Base-by-base conservation (phyloP, 352 stramenopile genomes). In the Phytophthora citrophthora region DNA sequence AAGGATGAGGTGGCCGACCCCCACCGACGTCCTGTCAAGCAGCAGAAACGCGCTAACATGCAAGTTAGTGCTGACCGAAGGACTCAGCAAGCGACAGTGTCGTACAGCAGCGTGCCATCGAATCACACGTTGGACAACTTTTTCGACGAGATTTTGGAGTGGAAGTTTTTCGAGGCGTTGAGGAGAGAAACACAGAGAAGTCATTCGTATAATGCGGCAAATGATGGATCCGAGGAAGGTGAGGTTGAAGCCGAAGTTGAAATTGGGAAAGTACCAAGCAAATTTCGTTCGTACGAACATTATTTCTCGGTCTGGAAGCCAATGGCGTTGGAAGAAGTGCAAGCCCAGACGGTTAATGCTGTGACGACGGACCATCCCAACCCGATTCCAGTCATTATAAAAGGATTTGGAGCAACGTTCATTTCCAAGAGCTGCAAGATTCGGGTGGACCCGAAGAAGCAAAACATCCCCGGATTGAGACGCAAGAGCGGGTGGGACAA, bases 291-390 rank as follows among this genome's bases (percentile, higher is more conserved):
- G 41, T 95, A 95, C 40, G 81, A 93, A 12, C 86, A 96, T 53
- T 97, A 97, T 43, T 96, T 95, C 52, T 89, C 79, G 3, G 86
- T 97, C 18, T 97, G 89, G 89, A 90, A 94, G 59, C 89, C 88
- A 3, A 67, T 97, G 13, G 83, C 86, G 13, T 63, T 96, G 1
- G 70, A 95, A 63, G 89, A 97, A 90, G 83, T 97, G n/a, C 82
- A 95, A 54, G 89, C 88, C 3, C 87, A 97, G 50, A 88, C 86
- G 15, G 71, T 95, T 12, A 95, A 93, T 64, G 81, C 69, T 34
- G 70, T 96, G 24, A 81, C 75, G n/a, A 87, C 88, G 4, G 86
- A 94, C 20, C 60, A 77, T 7, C 83, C 85, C 3, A 61, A 34
- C 1, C 50, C 86, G 3, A 74, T 91, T 9, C 65, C 80, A 5